A percentile compares a stretch with the other conserved stretches of the same genome.
phyloP scores from a whole-genome alignment of 2,329 filamentous ascomycete genomes.

The Achaetomium macrosporum region DNA sequence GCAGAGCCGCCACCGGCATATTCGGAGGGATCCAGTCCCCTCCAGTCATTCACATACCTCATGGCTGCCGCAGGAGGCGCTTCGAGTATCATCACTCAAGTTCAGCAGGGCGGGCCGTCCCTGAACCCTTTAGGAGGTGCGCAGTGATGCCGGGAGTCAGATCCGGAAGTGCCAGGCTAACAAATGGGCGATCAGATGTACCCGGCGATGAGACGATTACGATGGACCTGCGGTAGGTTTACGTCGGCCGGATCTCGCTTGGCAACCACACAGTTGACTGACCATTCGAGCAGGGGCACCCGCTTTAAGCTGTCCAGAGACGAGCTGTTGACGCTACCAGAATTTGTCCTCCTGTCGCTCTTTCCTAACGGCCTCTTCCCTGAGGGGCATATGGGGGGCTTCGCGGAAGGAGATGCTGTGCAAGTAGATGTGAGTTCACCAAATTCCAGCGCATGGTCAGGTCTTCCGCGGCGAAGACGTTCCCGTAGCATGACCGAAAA shows the following conservation, averaged over 20 bases:
- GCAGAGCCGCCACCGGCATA: slow-evolving; percentile 93
- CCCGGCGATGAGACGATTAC: slow-evolving; percentile 90
- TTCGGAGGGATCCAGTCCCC: slow-evolving; percentile 86
- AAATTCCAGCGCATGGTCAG: slow-evolving; percentile 14
- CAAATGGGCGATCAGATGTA: slow-evolving; percentile 49
- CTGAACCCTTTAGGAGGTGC: slow-evolving; percentile 84
- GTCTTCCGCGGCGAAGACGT: slow-evolving; percentile 15
- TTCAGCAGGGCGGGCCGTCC: slow-evolving; percentile 86
- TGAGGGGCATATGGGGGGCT: slow-evolving; percentile 90
- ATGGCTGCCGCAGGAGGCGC: slow-evolving; percentile 97
- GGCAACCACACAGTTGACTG: slow-evolving; percentile 4
- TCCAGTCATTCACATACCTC: slow-evolving; percentile 88
- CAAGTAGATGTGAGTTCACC: slow-evolving; percentile 73
- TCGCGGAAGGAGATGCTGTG: slow-evolving; percentile 88
- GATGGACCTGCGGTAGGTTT: slow-evolving; percentile 78
- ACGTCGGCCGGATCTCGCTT: neutral
- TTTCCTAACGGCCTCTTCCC: slow-evolving; percentile 98
- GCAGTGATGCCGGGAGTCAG: slow-evolving; percentile 20
- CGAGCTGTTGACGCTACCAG: slow-evolving; percentile 88
- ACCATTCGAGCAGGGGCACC: slow-evolving; percentile 60
- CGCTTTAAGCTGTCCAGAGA: slow-evolving; percentile 92
- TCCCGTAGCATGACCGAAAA: neutral
- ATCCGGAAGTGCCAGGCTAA: slow-evolving; percentile 13
- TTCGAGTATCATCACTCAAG: slow-evolving; percentile 98
- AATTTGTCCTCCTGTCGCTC: slow-evolving; percentile 94